Evolutionary conservation across 345 rosid species (phyloP), one percentile per base, ranked within the genome.

Genomic region (Litchi chinensis): DNA sequence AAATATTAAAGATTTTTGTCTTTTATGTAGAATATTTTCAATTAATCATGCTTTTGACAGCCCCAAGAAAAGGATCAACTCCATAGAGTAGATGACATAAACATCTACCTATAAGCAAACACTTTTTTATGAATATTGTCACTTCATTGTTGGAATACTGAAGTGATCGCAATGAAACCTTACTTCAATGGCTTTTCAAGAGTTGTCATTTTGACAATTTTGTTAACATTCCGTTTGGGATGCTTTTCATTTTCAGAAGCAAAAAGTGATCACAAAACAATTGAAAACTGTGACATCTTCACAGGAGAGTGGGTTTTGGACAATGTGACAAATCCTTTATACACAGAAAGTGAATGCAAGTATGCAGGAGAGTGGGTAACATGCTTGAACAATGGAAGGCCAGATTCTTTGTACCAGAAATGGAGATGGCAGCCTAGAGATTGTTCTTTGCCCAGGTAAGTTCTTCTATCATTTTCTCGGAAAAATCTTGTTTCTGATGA

Each of bases 361-460:
- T 91, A 87, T 64, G 83, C 91, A 9, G 74, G 93, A 0, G 88
- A 88, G 68, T 92, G 89, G 83, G 94, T 87, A 64, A 82, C 89
- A 10, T 96, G 97, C 78, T 81, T 88, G 54, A 86, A 89, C 83
- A 93, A 96, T 77, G 98, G 97, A 28, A 91, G 99, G 79, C 89
- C 87, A 59, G 95, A 96, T 77, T 91, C 95, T 8, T 37, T 79
- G 75, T 94, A 88, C 78, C 97, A 96, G 91, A 90, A 88, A 52
- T 96, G 98, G 99, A 91, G 91, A 86, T 96, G 99, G 99, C 91
- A 96, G 75, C 99, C 99, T 37, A 88, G 83, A 68, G 94, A 91
- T 65, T 96, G 99, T 66, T 89, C 93, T 57, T 79, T 96, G 77
- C 99, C 97, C 80, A 90, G 85, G 98, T 94, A 73, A 82, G 76